Evolutionary conservation across 345 rosid species (phyloP).

Genomic region (Stellera chamaejasme): DNA sequence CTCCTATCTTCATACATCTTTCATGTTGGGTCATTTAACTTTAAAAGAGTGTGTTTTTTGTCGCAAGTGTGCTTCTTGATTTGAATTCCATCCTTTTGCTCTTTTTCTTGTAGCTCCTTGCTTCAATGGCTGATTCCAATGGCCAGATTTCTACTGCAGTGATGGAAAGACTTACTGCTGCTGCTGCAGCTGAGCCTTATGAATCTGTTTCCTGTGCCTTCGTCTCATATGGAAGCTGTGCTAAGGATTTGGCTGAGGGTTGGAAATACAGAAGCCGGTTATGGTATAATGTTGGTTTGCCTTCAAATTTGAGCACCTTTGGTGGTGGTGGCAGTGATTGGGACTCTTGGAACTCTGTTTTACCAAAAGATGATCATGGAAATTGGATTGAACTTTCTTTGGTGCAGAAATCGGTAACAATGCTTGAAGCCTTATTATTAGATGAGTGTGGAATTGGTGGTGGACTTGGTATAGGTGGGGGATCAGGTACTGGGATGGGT

Average conservation of each 20-base stretch:
- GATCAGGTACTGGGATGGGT: slow-evolving; percentile 99
- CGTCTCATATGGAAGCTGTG: slow-evolving; percentile 97
- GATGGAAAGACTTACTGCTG: slow-evolving; percentile 97
- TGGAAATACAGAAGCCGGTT: slow-evolving; percentile 97
- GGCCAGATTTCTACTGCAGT: slow-evolving; percentile 84
- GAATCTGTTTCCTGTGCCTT: slow-evolving; percentile 96
- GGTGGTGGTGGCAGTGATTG: slow-evolving; percentile 97
- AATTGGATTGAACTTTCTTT: slow-evolving; percentile 94
- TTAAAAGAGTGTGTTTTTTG: too few relatives aligned
- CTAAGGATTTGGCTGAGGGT: slow-evolving; percentile 87
- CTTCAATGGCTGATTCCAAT: slow-evolving; percentile 97
- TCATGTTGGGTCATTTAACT: too few relatives aligned
- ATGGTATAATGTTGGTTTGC: slow-evolving; percentile 93
- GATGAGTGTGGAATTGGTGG: slow-evolving; percentile 99
- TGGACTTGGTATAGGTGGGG: slow-evolving; percentile 99
- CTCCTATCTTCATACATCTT: too few relatives aligned
- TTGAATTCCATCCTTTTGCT: not conserved
- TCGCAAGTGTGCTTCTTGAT: too few relatives aligned
- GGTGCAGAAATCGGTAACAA: slow-evolving; percentile 87
- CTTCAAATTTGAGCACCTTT: slow-evolving; percentile 50
- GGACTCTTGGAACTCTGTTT: slow-evolving; percentile 75
- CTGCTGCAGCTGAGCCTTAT: slow-evolving; percentile 96
- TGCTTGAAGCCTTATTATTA: slow-evolving; percentile 94
- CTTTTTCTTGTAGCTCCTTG: slow-evolving; percentile 51
- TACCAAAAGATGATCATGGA: slow-evolving; percentile 91